Evolutionary conservation across 2,329 filamentous ascomycete genomes (phyloP).

Genomic region (Diaporthe sp.): DNA sequence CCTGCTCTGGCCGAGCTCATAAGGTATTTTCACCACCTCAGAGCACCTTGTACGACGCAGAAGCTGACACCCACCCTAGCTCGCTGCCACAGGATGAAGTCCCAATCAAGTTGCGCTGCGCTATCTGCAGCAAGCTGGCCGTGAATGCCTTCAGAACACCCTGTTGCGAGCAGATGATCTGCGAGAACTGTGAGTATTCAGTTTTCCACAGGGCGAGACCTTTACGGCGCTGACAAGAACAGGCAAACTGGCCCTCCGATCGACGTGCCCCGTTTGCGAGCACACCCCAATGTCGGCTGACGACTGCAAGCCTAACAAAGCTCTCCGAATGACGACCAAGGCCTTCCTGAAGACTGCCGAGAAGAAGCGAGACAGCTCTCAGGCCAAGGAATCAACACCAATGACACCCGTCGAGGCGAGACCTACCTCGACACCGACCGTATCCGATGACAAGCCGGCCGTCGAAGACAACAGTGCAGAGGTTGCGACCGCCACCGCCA

Average conservation of each 20-base stretch:
- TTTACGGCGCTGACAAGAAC: conserved; percentile 42
- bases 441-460: conserved; percentile 34
- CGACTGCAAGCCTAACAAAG: conserved; percentile 90
- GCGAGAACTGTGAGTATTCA: conserved; percentile 79
- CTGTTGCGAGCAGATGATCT: conserved; percentile 96
- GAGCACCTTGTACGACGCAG: conserved; percentile 19
- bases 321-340: conserved; percentile 90
- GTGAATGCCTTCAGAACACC: conserved; percentile 92
- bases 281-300: conserved; percentile 89
- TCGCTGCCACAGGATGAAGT: conserved; percentile 86
- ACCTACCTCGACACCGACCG: conserved; percentile 49
- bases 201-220: not conserved
- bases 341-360: conserved; percentile 92
- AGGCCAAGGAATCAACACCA: conserved; percentile 63
- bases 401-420: conserved; percentile 59
- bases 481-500: not conserved
- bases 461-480: conserved; percentile 21
- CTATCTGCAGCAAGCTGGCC: conserved; percentile 91
- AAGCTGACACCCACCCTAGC: conserved; percentile 59
- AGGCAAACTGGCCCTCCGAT: conserved; percentile 83
- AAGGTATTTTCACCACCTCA: conserved; percentile 57
- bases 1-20: conserved; percentile 72
- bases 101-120: conserved; percentile 96
- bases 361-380: conserved; percentile 83
- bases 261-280: conserved; percentile 92